Conservation (phyloP, 225 moss, liverwort and hornwort genomes). For the Physcomitrium patens region DNA sequence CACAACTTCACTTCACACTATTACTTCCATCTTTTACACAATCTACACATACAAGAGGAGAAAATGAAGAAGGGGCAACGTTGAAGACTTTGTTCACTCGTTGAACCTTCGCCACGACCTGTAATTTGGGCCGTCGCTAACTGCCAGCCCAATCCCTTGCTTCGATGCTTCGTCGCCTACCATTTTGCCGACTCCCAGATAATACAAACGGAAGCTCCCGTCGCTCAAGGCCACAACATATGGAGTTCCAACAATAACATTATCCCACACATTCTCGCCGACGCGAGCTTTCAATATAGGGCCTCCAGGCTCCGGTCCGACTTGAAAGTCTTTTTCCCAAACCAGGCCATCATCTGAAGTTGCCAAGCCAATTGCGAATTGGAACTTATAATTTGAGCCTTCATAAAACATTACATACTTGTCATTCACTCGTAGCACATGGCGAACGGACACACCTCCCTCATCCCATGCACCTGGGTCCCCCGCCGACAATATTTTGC, state of each 20-base stretch:
- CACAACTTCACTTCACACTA: not conserved
- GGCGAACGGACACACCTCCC: slow-evolving; percentile 61
- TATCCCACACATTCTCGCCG: slow-evolving; percentile 64
- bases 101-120: slow-evolving; percentile 60
- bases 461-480: slow-evolving; percentile 63
- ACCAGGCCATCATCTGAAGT: slow-evolving; percentile 51
- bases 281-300: slow-evolving; percentile 42
- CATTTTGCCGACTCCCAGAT: slow-evolving; percentile 58
- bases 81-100: slow-evolving; percentile 30
- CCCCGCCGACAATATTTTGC: slow-evolving; percentile 44
- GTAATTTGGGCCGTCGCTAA: slow-evolving; percentile 56
- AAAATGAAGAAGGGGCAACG: not conserved
- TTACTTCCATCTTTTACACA: not conserved
- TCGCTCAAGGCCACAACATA: slow-evolving; percentile 54
- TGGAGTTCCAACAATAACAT: slow-evolving; percentile 53
- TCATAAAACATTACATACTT: slow-evolving; percentile 65
- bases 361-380: slow-evolving; percentile 53
- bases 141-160: slow-evolving; percentile 52
- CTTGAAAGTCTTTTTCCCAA: slow-evolving; percentile 49
- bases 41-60: not conserved
- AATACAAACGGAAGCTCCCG: slow-evolving; percentile 65
- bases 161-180: slow-evolving; percentile 47
- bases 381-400: slow-evolving; percentile 46
- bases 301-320: slow-evolving; percentile 59
- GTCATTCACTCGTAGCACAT: slow-evolving; percentile 48